These are phyloP conservation scores for Sinapis alba DNA, from an alignment of 441 rosid species.

Conservation along the genomic window DNA sequence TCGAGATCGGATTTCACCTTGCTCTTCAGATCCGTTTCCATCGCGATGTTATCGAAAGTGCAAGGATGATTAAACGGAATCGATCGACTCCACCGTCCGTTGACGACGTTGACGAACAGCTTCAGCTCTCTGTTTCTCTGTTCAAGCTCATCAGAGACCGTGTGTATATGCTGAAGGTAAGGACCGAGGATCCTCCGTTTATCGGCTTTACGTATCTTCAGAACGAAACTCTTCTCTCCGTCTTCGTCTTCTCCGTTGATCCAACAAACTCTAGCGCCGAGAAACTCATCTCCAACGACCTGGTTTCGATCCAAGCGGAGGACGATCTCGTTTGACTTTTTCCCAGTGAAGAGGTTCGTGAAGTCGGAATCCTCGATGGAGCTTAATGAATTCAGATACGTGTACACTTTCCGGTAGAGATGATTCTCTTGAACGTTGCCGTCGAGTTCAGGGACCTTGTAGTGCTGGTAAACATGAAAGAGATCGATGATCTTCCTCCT, in stretches of 20 bases:
- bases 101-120: conserved; percentile 58
- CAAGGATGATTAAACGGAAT: conserved; percentile 69
- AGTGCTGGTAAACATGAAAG: conserved; percentile 69
- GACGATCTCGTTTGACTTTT: conserved; percentile 60
- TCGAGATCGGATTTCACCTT: conserved; percentile 78
- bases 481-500: conserved; percentile 52
- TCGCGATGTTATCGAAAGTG: conserved; percentile 68
- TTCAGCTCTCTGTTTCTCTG: conserved; percentile 54
- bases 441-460: conserved; percentile 71
- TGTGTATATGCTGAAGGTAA: conserved; percentile 88
- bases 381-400: conserved; percentile 66
- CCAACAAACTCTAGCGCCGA: conserved; percentile 81
- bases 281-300: conserved; percentile 63
- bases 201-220: conserved; percentile 75
- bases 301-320: conserved; percentile 71
- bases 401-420: conserved; percentile 51
- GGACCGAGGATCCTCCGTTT: conserved; percentile 79
- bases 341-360: conserved; percentile 75
- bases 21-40: conserved; percentile 73
- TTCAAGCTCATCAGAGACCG: conserved; percentile 69
- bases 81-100: conserved; percentile 63
- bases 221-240: conserved; percentile 42
- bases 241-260: conserved; percentile 40
- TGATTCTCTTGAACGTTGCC: conserved; percentile 64
- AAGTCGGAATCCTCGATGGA: conserved; percentile 76